Evolutionary conservation across 768 basidiomycete genomes (phyloP).

Genomic region (Galerina sulciceps): DNA sequence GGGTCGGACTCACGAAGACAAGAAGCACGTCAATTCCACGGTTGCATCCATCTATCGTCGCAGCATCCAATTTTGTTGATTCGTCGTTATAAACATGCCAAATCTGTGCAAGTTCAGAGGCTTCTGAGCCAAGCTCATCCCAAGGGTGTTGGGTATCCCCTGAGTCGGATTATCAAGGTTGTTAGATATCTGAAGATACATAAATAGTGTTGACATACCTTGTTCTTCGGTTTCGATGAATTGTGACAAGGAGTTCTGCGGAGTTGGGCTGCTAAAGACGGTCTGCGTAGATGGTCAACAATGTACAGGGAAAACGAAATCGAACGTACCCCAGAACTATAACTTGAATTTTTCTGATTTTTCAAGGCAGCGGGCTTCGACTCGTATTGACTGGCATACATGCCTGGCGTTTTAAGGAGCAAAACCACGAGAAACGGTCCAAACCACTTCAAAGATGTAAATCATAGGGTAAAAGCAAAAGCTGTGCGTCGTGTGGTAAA

Average conservation of each 20-base stretch:
- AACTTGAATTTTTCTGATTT: too few species aligned
- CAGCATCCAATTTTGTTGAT: slow-evolving; percentile 36
- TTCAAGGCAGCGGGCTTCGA: too few species aligned
- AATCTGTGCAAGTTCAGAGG: slow-evolving; percentile 35
- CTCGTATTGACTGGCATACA: too few species aligned
- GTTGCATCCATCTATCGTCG: slow-evolving; percentile 41
- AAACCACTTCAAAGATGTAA: too few species aligned
- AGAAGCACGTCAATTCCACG: slow-evolving; percentile 47
- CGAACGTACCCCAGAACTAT: not conserved
- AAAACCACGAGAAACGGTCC: too few species aligned
- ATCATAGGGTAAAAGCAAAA: too few species aligned
- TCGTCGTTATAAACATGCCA: slow-evolving; percentile 50
- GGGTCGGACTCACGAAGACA: slow-evolving; percentile 42
- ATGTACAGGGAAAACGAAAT: not conserved
- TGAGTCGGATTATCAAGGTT: not conserved
- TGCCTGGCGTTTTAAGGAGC: too few species aligned
- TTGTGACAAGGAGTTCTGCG: slow-evolving; percentile 8
- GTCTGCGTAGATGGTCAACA: too few species aligned
- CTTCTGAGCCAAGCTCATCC: slow-evolving; percentile 37
- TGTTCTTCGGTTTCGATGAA: slow-evolving; percentile 3
- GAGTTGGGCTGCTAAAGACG: not conserved
- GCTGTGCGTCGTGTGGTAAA: too few species aligned
- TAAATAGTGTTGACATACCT: not conserved
- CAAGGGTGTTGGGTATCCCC: slow-evolving; percentile 7
- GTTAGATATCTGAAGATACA: not conserved